A percentile compares a stretch with the other conserved stretches of the same genome.
Evolutionary conservation across 2,329 filamentous ascomycete genomes (phyloP).

Genomic region (Raffaelea deltoideospora): DNA sequence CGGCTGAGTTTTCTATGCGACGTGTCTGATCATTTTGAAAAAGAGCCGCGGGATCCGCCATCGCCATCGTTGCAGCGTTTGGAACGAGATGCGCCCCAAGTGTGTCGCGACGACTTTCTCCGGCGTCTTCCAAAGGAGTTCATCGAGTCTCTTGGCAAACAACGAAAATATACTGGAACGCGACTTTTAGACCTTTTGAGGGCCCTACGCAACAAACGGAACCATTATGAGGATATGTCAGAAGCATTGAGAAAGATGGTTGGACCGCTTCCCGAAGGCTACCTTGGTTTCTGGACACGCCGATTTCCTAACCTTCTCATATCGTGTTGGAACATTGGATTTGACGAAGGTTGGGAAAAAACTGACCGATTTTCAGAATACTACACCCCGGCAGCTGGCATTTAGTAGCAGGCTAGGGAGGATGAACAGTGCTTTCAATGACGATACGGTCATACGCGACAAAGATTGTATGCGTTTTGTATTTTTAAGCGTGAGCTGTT

Average conservation of each 20-base stretch:
- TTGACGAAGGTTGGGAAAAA: conserved; percentile 46
- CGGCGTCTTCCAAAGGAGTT: conserved; percentile 63
- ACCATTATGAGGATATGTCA: conserved; percentile 95
- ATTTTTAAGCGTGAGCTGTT: too few species aligned
- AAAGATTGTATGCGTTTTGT: not conserved
- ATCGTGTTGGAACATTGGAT: conserved; percentile 61
- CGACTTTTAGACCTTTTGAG: conserved; percentile 74
- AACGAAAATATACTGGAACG: conserved; percentile 82
- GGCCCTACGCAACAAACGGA: conserved; percentile 87
- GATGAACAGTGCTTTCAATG: not conserved
- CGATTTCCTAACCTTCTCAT: conserved; percentile 68
- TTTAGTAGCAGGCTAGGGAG: not conserved
- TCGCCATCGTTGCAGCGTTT: conserved; percentile 49
- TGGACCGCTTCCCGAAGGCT: conserved; percentile 62
- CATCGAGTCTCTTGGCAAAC: conserved; percentile 79
- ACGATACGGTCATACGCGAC: not conserved
- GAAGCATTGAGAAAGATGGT: conserved; percentile 56
- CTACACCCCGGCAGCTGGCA: conserved; percentile 33
- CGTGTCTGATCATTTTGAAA: conserved; percentile 91
- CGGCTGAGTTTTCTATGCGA: conserved; percentile 87
- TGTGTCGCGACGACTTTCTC: conserved; percentile 62
- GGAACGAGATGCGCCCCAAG: conserved; percentile 34
- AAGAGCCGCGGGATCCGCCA: conserved; percentile 72
- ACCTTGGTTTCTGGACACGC: conserved; percentile 69
- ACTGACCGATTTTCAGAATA: conserved; percentile 59